A percentile compares a stretch with the other conserved stretches of the same genome.
Conservation (phyloP, 2,329 filamentous ascomycete genomes). For the Sarocladium oryzae region DNA sequence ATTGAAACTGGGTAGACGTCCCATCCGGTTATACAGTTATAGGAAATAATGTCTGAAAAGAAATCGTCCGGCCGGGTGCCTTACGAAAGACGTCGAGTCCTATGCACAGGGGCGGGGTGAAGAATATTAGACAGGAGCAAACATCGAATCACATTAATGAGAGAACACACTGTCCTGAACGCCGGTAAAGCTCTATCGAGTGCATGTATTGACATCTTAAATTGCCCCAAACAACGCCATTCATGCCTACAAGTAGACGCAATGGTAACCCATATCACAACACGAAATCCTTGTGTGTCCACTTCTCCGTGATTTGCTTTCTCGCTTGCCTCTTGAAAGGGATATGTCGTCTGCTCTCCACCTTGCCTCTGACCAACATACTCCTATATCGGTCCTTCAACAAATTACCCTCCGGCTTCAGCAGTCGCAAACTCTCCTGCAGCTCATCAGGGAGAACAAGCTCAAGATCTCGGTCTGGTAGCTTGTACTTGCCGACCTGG, state of each 20-base stretch:
- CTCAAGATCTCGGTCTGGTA: conserved; percentile 76
- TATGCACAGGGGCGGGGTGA: too few species aligned
- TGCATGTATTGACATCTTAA: neutral
- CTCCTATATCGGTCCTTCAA: conserved; percentile 88
- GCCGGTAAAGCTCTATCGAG: neutral
- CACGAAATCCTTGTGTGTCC: conserved; percentile 89
- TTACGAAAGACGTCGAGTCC: too few species aligned
- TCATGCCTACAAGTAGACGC: neutral
- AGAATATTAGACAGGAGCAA: too few species aligned
- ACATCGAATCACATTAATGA: too few species aligned
- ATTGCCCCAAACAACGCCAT: conserved; percentile 7
- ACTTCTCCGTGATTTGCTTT: conserved; percentile 85
- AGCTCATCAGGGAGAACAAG: conserved; percentile 77
- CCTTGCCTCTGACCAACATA: conserved; percentile 78
- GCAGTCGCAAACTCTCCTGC: conserved; percentile 69
- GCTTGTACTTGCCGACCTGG: conserved; percentile 64
- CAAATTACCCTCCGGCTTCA: conserved; percentile 94
- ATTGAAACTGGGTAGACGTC: neutral
- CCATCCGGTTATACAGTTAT: too few species aligned
- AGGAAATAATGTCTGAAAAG: too few species aligned
- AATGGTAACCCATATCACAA: neutral
- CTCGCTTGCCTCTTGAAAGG: conserved; percentile 77
- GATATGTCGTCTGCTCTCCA: conserved; percentile 75
- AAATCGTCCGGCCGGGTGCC: too few species aligned
- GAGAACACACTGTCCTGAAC: neutral